Percentiles rank a stretch among this genome's conserved stretches.
Evolutionary conservation across 768 basidiomycete genomes (phyloP).

Genomic region (Suillus subluteus): DNA sequence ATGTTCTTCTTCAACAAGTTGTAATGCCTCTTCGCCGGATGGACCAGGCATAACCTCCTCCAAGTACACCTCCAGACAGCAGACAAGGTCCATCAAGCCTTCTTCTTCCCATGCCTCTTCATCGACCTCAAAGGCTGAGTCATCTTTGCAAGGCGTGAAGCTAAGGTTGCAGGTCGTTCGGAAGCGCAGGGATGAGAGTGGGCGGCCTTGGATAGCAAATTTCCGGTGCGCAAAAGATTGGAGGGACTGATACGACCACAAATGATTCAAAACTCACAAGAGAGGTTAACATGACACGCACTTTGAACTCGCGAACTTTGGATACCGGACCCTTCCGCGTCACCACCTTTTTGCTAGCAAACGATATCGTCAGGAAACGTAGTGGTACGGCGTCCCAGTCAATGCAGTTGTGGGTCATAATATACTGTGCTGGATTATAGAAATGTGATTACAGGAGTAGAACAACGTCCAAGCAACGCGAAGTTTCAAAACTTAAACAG

Average conservation of each 20-base stretch:
- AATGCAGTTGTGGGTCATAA: conserved; percentile 31
- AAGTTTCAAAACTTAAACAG: neutral
- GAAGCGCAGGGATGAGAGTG: neutral
- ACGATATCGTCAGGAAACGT: conserved; percentile 13
- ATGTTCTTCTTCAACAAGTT: neutral
- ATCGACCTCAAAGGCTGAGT: conserved; percentile 1
- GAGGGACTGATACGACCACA: neutral
- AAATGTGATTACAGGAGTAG: neutral
- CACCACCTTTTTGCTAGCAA: neutral
- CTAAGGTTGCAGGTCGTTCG: conserved; percentile 8
- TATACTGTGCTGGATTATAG: neutral
- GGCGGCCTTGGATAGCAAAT: neutral
- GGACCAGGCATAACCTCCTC: neutral
- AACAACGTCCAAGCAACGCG: neutral
- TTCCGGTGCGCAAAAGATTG: neutral
- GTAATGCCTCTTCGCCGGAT: neutral
- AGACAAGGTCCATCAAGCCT: neutral
- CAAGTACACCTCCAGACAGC: conserved; percentile 1
- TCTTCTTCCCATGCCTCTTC: conserved; percentile 7
- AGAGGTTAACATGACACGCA: neutral
- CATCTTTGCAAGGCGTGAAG: neutral
- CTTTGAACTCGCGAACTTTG: conserved; percentile 6
- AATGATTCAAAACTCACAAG: neutral
- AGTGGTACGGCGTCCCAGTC: conserved; percentile 29
- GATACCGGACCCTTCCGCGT: neutral